A percentile compares a stretch with the other conserved stretches of the same genome.
Conservation (phyloP, 164 flowering plant genomes). For the Piper longum region DNA sequence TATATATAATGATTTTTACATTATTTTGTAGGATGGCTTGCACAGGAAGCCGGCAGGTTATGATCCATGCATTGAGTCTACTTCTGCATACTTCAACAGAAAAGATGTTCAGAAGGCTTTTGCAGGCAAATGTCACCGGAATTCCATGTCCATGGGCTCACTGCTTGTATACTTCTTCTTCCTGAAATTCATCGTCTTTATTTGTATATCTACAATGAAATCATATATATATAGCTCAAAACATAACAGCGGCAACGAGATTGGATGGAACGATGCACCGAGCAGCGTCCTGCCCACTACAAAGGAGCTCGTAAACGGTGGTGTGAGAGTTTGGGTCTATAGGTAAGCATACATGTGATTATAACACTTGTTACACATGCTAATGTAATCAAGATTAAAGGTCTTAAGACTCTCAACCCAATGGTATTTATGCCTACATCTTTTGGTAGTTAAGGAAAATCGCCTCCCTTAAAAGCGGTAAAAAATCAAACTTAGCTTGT, state of each 20-base stretch:
- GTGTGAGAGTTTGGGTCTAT: constrained; percentile 49
- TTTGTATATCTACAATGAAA: not conserved
- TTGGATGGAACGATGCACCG: not conserved
- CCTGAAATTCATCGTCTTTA: not conserved
- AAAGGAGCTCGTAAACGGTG: constrained; percentile 37
- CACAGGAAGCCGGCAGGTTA: constrained; percentile 36
- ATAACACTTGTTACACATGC: not conserved
- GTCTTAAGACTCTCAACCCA: not conserved
- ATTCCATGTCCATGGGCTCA: constrained; percentile 20
- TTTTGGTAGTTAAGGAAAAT: too few species aligned
- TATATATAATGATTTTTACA: not conserved
- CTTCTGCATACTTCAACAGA: constrained; percentile 38
- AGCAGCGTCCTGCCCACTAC: constrained; percentile 33
- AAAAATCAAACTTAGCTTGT: not conserved
- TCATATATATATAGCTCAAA: too few species aligned
- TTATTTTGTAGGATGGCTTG: not conserved
- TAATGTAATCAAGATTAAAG: not conserved
- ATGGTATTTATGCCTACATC: too few species aligned
- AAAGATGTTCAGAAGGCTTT: constrained; percentile 31
- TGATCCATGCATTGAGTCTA: constrained; percentile 39
- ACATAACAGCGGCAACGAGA: too few species aligned
- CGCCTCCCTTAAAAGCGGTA: not conserved
- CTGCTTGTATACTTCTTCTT: constrained; percentile 30
- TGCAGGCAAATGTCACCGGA: constrained; percentile 27
- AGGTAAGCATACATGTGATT: constrained; percentile 19